Percentiles rank a stretch among this genome's conserved stretches.
Evolutionary conservation across 768 basidiomycete genomes (phyloP).

Genomic region (Phallus indusiatus): DNA sequence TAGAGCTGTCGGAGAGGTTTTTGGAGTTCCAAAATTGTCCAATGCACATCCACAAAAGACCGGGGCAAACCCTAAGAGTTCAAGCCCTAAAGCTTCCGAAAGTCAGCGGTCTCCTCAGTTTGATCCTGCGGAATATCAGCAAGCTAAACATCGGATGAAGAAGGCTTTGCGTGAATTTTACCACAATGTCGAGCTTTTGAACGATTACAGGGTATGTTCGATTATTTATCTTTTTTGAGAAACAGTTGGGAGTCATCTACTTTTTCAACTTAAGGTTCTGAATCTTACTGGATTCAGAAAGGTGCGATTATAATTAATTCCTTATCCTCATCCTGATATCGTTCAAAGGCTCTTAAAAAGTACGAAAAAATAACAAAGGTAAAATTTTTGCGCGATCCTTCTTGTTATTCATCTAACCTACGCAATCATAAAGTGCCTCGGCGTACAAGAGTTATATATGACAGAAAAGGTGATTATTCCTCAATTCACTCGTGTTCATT

Average conservation of each 20-base stretch:
- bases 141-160: slow-evolving; percentile 79
- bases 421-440: slow-evolving; percentile 35
- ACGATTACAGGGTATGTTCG: slow-evolving; percentile 71
- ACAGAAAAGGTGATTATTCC: slow-evolving; percentile 50
- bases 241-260: slow-evolving; percentile 6
- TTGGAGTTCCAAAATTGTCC: not conserved
- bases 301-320: not conserved
- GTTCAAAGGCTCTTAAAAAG: slow-evolving; percentile 53
- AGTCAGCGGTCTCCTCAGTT: slow-evolving; percentile 13
- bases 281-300: slow-evolving; percentile 89
- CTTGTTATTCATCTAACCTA: not conserved
- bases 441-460: slow-evolving; percentile 68
- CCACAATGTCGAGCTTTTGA: slow-evolving; percentile 70
- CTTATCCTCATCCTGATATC: not conserved
- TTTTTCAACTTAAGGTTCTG: slow-evolving; percentile 41
- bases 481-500: not conserved
- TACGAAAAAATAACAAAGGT: slow-evolving; percentile 75
- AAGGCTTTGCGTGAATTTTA: slow-evolving; percentile 81
- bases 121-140: slow-evolving; percentile 71
- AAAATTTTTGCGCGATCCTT: not conserved
- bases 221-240: not conserved
- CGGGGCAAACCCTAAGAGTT: not conserved
- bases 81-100: not conserved
- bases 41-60: not conserved
- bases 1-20: not conserved